Conservation (phyloP, 495 filamentous ascomycete genomes). For the Penicillium samsonianum region DNA sequence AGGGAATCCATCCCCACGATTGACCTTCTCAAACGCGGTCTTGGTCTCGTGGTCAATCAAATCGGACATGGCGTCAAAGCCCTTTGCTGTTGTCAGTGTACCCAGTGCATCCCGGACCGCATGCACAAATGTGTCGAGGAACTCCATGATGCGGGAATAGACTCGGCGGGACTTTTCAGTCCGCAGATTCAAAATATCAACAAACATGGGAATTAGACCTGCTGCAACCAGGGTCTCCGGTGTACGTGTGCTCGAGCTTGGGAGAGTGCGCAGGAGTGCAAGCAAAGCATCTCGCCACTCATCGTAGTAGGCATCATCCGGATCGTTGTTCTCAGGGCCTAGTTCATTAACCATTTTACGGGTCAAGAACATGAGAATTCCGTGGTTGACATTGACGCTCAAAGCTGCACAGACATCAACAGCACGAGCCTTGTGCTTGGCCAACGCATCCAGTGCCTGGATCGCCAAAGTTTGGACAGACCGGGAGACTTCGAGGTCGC, state of each 20-base stretch:
- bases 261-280: conserved; percentile 73
- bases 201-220: conserved; percentile 82
- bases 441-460: conserved; percentile 75
- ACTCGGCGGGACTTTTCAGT: conserved; percentile 80
- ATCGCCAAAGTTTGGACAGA: conserved; percentile 83
- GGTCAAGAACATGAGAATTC: conserved; percentile 90
- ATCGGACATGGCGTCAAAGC: conserved; percentile 82
- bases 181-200: conserved; percentile 84
- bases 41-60: conserved; percentile 80
- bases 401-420: conserved; percentile 82
- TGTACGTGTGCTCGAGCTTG: conserved; percentile 65
- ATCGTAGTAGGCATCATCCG: conserved; percentile 64
- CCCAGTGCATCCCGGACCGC: conserved; percentile 77
- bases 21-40: conserved; percentile 62
- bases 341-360: conserved; percentile 86
- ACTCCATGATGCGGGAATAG: conserved; percentile 75
- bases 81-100: conserved; percentile 72
- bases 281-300: conserved; percentile 91
- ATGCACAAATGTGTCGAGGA: conserved; percentile 85
- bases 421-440: conserved; percentile 73
- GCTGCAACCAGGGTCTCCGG: conserved; percentile 77
- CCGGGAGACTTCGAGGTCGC: conserved; percentile 64
- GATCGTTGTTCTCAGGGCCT: conserved; percentile 56
- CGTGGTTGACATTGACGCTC: conserved; percentile 92
- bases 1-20: conserved; percentile 70